phyloP scores from a whole-genome alignment of 345 rosid species.

The Aquilaria yunnanensis region DNA sequence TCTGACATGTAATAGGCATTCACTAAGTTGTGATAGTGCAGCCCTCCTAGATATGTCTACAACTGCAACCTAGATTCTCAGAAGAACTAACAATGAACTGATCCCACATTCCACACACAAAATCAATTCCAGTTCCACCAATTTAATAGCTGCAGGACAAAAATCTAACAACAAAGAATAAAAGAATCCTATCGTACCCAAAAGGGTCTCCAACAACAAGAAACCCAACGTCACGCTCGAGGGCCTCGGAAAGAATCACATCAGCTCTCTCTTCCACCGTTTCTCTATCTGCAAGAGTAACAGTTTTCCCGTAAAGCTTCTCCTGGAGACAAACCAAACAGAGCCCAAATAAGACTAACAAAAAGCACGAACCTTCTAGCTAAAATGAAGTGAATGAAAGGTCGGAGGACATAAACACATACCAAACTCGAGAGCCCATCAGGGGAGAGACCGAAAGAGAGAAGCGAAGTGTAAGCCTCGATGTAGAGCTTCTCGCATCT shows the following conservation, averaged over 20 bases:
- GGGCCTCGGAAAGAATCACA: conserved; percentile 45
- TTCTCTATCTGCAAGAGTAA: conserved; percentile 79
- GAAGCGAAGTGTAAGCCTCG: conserved; percentile 94
- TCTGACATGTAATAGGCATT: too few species aligned
- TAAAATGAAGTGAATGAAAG: background rate
- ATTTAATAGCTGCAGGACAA: too few species aligned
- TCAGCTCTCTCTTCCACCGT: conserved; percentile 91
- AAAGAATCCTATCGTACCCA: conserved; percentile 35
- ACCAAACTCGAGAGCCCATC: conserved; percentile 71
- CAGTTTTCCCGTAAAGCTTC: conserved; percentile 56
- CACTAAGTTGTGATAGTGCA: too few species aligned
- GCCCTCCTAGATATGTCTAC: too few species aligned
- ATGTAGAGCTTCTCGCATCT: conserved; percentile 75
- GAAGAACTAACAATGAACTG: too few species aligned
- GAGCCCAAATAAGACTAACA: background rate
- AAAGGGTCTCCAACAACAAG: conserved; percentile 98
- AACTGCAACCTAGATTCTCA: too few species aligned
- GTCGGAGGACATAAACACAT: background rate
- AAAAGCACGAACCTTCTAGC: background rate
- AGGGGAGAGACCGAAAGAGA: conserved; percentile 77
- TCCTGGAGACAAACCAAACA: conserved; percentile 32
- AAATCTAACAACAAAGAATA: background rate
- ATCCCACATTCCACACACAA: too few species aligned
- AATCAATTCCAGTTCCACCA: background rate
- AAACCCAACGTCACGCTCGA: conserved; percentile 51